Percentiles rank a stretch among this genome's conserved stretches.
Evolutionary conservation across 75 land plant genomes (phyloP).

Genomic region (Pinus tabuliformis): DNA sequence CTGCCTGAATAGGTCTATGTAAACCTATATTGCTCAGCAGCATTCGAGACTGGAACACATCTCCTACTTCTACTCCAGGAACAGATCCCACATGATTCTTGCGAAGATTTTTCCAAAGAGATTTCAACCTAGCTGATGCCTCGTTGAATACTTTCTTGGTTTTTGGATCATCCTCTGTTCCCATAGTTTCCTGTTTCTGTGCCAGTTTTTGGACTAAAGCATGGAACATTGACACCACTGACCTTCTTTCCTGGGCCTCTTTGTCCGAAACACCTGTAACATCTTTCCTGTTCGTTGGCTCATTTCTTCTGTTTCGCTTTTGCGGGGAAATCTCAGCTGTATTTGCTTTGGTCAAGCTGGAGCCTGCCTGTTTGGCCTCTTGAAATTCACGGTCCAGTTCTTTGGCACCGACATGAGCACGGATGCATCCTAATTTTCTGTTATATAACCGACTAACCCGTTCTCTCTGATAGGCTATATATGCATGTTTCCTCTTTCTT

Average conservation of each 20-base stretch:
- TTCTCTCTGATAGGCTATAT: too few relatives aligned
- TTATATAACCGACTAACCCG: too few relatives aligned
- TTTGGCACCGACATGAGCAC: too few relatives aligned
- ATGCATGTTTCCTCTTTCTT: too few relatives aligned
- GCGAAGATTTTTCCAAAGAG: constrained; percentile 1
- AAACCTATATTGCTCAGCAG: constrained; percentile 68
- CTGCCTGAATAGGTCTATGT: constrained; percentile 71
- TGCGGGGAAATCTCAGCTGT: too few relatives aligned
- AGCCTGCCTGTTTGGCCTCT: not conserved
- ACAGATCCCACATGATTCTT: constrained; percentile 35
- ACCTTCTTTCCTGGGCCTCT: not conserved
- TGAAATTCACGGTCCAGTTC: too few relatives aligned
- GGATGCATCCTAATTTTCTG: too few relatives aligned
- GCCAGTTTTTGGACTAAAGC: not conserved
- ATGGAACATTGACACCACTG: not conserved
- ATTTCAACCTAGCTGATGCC: not conserved
- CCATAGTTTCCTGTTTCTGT: not conserved
- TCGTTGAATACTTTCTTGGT: too few relatives aligned
- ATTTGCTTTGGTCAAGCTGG: not conserved
- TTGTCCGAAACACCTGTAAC: too few relatives aligned
- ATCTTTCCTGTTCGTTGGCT: not conserved
- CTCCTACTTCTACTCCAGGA: constrained; percentile 71
- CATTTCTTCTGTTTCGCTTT: not conserved
- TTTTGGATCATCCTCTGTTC: not conserved
- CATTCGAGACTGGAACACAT: constrained; percentile 59